Conservation (phyloP, 768 basidiomycete genomes). For the Termitomyces sp. region DNA sequence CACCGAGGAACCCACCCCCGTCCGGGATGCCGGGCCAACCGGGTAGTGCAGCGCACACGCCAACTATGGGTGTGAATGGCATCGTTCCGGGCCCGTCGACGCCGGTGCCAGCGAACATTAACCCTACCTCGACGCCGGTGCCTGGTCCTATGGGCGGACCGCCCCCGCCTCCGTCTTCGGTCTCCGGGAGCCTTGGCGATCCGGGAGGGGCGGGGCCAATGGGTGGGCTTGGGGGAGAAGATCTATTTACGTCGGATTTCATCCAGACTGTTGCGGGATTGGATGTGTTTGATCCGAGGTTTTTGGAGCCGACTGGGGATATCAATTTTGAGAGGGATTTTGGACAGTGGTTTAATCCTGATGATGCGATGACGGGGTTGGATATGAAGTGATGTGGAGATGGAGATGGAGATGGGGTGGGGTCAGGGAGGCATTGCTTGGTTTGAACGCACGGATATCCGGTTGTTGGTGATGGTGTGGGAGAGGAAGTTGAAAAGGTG, state of each 20-base stretch:
- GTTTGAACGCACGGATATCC: not conserved
- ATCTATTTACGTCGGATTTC: slow-evolving; percentile 33
- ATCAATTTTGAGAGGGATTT: slow-evolving; percentile 72
- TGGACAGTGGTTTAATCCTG: slow-evolving; percentile 69
- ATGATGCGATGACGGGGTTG: slow-evolving; percentile 27
- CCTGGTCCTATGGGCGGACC: slow-evolving; percentile 10
- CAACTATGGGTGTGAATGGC: slow-evolving; percentile 17
- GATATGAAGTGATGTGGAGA: slow-evolving; percentile 12
- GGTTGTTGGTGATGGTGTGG: not conserved
- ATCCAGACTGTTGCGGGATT: slow-evolving; percentile 36
- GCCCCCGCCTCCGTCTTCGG: slow-evolving; percentile 16
- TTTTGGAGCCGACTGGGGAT: slow-evolving; percentile 41
- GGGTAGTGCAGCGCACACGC: slow-evolving; percentile 14
- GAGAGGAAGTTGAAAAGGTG: not conserved
- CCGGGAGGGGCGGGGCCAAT: slow-evolving; percentile 9
- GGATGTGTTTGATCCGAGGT: slow-evolving; percentile 33
- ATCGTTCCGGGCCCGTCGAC: slow-evolving; percentile 26
- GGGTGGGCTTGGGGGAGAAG: not conserved
- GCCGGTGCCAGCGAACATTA: slow-evolving; percentile 17
- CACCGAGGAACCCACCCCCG: slow-evolving; percentile 32
- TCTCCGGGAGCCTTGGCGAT: slow-evolving; percentile 15
- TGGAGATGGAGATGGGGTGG: not conserved
- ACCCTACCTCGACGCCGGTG: not conserved
- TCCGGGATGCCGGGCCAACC: not conserved
- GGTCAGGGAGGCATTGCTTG: not conserved